Evolutionary conservation across 148 eudicot genomes (phyloP).

Genomic region (Camellia sinensis): DNA sequence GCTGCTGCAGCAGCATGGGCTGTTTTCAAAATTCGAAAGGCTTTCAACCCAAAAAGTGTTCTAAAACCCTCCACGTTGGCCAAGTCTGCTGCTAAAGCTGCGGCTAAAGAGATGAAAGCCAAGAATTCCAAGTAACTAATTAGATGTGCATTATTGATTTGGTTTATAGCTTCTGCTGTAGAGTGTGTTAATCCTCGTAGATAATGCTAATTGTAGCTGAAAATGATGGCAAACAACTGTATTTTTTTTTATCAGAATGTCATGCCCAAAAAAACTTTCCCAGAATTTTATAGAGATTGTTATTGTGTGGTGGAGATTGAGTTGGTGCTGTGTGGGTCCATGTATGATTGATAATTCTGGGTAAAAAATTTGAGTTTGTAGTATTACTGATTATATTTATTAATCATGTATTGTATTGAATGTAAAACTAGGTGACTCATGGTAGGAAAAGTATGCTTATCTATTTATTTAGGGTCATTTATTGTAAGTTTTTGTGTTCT

Average conservation of each 20-base stretch:
- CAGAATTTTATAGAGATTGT: no score
- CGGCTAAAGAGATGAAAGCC: slow-evolving; percentile 42
- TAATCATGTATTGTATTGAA: not conserved
- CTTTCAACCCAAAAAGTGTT: slow-evolving; percentile 73
- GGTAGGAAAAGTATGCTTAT: not conserved
- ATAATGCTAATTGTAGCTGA: not conserved
- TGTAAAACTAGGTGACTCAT: not conserved
- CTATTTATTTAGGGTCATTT: not conserved
- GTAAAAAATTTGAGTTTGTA: no score
- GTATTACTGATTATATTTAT: no score
- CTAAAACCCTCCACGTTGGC: slow-evolving; percentile 54
- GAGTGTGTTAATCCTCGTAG: not conserved
- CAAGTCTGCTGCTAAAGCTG: slow-evolving; percentile 54
- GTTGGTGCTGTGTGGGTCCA: no score
- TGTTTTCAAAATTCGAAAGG: slow-evolving; percentile 80
- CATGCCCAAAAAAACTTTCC: no score
- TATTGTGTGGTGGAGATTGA: no score
- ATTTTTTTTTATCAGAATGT: not conserved
- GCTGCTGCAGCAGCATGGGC: slow-evolving; percentile 90
- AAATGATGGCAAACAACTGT: not conserved
- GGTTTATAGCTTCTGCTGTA: slow-evolving; percentile 1
- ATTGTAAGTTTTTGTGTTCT: slow-evolving; percentile 1
- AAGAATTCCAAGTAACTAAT: slow-evolving; percentile 45
- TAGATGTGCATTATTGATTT: not conserved
- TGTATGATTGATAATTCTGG: no score